phyloP scores from a whole-genome alignment of 148 eudicot genomes.

The Simmondsia chinensis region DNA sequence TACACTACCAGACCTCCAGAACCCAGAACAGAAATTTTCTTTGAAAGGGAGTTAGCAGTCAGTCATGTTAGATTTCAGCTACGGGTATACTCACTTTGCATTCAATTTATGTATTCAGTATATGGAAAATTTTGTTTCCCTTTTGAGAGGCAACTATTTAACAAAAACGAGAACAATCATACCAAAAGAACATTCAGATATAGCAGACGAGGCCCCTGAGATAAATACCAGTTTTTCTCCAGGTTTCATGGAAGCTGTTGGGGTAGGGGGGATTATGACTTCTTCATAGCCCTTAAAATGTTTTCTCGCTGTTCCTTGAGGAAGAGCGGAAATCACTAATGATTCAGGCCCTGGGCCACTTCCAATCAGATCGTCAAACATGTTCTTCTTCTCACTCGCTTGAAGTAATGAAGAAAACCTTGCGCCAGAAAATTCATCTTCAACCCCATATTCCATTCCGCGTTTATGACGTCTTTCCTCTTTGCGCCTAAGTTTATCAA shows the following conservation, averaged over 20 bases:
- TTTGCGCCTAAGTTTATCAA: conserved; percentile 97
- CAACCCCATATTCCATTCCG: conserved; percentile 61
- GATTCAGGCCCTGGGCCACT: conserved; percentile 54
- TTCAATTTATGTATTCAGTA: too few relatives aligned
- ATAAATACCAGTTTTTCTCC: conserved; percentile 81
- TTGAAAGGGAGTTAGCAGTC: too few relatives aligned
- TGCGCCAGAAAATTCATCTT: conserved; percentile 46
- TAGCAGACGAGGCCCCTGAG: too few relatives aligned
- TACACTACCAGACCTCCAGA: too few relatives aligned
- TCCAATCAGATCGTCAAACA: conserved; percentile 83
- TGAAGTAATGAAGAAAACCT: conserved; percentile 74
- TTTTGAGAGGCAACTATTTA: too few relatives aligned
- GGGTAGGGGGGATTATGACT: conserved; percentile 81
- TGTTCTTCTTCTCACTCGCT: conserved; percentile 86
- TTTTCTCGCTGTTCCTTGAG: conserved; percentile 89
- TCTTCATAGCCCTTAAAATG: conserved; percentile 96
- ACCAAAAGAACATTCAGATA: too few relatives aligned
- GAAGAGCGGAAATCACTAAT: conserved; percentile 64
- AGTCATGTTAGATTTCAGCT: too few relatives aligned
- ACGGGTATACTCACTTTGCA: too few relatives aligned
- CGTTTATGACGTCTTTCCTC: conserved; percentile 91
- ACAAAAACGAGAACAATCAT: too few relatives aligned
- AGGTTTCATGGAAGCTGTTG: conserved; percentile 87
- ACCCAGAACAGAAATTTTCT: too few relatives aligned
- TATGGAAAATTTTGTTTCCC: too few relatives aligned